Evolutionary conservation across 1,284 basidiomycete genomes (phyloP).

Genomic region (Trichosporon inkin): DNA sequence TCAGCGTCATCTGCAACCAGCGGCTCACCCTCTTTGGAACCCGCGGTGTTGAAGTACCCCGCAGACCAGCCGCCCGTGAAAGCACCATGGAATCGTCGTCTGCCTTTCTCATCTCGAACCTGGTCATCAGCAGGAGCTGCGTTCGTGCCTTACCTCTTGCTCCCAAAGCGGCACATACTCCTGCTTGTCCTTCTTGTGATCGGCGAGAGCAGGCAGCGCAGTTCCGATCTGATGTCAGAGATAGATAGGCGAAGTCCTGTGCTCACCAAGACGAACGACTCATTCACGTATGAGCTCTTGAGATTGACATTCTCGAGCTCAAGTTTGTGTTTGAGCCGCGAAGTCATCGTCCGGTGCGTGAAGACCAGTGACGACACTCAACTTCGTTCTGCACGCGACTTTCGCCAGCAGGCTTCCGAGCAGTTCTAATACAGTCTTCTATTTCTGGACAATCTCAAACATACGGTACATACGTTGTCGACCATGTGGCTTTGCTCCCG

Average conservation of each 20-base stretch:
- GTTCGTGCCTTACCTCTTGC: slow-evolving; percentile 66
- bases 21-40: slow-evolving; percentile 80
- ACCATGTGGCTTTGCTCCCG: slow-evolving; percentile 7
- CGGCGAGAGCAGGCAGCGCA: slow-evolving; percentile 80
- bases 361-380: not conserved
- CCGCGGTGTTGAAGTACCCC: slow-evolving; percentile 94
- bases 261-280: slow-evolving; percentile 79
- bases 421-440: not conserved
- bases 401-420: not conserved
- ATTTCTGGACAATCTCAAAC: not conserved
- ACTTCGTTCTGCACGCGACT: not conserved
- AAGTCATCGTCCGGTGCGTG: slow-evolving; percentile 49
- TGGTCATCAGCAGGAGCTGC: slow-evolving; percentile 38
- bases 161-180: slow-evolving; percentile 97
- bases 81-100: slow-evolving; percentile 87
- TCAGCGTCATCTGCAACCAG: slow-evolving; percentile 7
- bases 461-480: not conserved
- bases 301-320: slow-evolving; percentile 70
- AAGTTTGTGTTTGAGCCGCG: slow-evolving; percentile 60
- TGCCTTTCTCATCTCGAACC: slow-evolving; percentile 91
- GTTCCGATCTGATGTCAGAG: slow-evolving; percentile 69
- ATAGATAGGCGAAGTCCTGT: not conserved
- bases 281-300: slow-evolving; percentile 71
- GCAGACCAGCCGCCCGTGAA: slow-evolving; percentile 98
- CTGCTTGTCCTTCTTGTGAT: slow-evolving; percentile 73